Evolutionary conservation across 2,329 filamentous ascomycete genomes (phyloP), one percentile per base, ranked within the genome.

Genomic region (Fusarium sp.): DNA sequence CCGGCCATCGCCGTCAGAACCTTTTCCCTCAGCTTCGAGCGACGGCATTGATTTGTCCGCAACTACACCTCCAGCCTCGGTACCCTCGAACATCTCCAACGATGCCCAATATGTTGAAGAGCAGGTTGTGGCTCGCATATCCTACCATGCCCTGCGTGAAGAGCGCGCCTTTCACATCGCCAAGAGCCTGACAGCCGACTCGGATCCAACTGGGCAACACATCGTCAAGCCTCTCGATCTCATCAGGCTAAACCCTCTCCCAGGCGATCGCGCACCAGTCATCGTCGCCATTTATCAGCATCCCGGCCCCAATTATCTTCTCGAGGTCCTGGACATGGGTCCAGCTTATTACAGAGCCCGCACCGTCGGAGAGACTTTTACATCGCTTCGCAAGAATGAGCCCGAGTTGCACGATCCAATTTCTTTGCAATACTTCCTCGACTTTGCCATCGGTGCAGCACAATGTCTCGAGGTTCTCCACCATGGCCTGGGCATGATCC

Each of bases 381-480:
- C 85, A 39, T 81, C 82, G 1, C 78, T 82, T 60, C 81, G 80
- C 37, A 84, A 81, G 40, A 78, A 83, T 39, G 78, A 84, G n/a
- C 83, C 84, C 39, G 80, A 79, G 3, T 83, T 90, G 1, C 84
- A 84, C 16, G 85, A 88, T 16, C 87, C 89, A 39, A 90, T 96
- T 44, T 90, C 91, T 47, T 83, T 98, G 7, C 86, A 92, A 48
- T 86, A 89, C 15, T 98, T 98, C 75, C 86, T 98, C 30, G 92
- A 97, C 75, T 98, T 98, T 77, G 95, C 95, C 31, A 93, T 97
- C 62, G 95, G 95, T 27, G 93, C 95, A 2, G 89, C 92, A 7
- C 90, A 97, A 78, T 97, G 94, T 76, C 82, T 97, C 50, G 95
- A 98, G 79, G 90, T 97, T 48, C 83, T 98, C n/a, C 95, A 98